A percentile compares a stretch with the other conserved stretches of the same genome.
Conservation (phyloP, 2,329 filamentous ascomycete species). For the Fusarium chaquense region DNA sequence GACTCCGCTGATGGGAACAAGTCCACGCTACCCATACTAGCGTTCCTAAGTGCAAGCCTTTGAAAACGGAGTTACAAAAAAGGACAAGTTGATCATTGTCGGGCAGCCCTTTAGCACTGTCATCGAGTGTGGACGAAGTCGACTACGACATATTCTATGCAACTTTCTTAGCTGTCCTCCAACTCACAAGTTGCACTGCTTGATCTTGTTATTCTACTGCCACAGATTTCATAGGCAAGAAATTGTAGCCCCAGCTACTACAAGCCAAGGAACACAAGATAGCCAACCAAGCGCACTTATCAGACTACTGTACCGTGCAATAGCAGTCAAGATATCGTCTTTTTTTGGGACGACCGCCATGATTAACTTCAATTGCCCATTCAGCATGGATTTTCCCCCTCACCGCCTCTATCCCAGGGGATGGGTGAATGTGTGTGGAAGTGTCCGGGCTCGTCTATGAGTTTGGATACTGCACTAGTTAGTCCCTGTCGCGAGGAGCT, state of each 20-base stretch:
- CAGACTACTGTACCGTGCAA: not conserved
- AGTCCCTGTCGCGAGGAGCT: conserved; percentile 9
- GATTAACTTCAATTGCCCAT: not conserved
- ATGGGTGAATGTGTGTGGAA: conserved; percentile 20
- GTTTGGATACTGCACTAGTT: conserved; percentile 2
- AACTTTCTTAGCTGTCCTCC: not conserved
- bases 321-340: not conserved
- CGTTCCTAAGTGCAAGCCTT: conserved; percentile 20
- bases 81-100: conserved; percentile 15
- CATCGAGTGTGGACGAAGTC: not conserved
- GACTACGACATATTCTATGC: conserved; percentile 25
- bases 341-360: not conserved
- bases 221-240: not conserved
- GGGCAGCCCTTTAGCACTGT: not conserved
- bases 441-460: conserved; percentile 10
- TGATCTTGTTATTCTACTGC: conserved; percentile 16
- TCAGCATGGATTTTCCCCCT: not conserved
- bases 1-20: conserved; percentile 12
- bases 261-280: not conserved
- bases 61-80: not conserved
- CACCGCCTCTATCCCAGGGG: conserved; percentile 13
- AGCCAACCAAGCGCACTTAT: not conserved
- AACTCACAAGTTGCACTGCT: conserved; percentile 9
- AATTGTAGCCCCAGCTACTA: not conserved
- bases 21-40: conserved; percentile 21